Evolutionary conservation across 129 eudicot species (phyloP).

Genomic region (Helianthus annuus): HanXRQr2.0-SUNRISE NC_035444.2:14186513-14187012

Average conservation of each 20-base stretch:
- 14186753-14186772: background rate
- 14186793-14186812: background rate
- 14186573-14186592: slow-evolving; percentile 69
- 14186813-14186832: background rate
- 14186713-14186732: background rate
- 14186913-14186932: background rate
- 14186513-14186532: slow-evolving; percentile 82
- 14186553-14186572: slow-evolving; percentile 66
- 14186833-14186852: background rate
- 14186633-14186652: slow-evolving; percentile 3
- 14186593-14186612: background rate
- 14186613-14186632: background rate
- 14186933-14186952: background rate
- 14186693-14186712: background rate
- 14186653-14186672: background rate
- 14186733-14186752: background rate
- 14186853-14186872: background rate
- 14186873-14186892: no score
- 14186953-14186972: background rate
- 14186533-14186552: slow-evolving; percentile 94
- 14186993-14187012: no score
- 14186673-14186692: background rate
- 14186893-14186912: background rate
- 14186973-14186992: no score
- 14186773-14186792: background rate